Evolutionary conservation across 2,329 filamentous ascomycete genomes (phyloP).

Genomic region (Fusarium domesticum): DNA sequence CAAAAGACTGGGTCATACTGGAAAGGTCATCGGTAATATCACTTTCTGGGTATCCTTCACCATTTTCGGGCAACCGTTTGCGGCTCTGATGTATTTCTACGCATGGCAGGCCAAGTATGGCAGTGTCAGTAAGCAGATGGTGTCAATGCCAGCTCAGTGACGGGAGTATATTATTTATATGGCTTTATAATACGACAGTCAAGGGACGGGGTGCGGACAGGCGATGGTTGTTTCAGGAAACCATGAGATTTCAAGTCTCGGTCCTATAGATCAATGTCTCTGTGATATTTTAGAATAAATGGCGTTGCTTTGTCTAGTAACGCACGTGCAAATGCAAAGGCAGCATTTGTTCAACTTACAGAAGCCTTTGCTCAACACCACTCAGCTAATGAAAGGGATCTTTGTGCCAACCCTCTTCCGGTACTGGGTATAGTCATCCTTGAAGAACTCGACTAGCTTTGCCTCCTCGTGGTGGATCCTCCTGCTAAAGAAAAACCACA

Average conservation of each 20-base stretch:
- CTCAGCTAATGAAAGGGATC: conserved; percentile 64
- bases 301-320: no score
- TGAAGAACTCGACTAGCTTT: conserved; percentile 77
- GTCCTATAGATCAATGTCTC: no score
- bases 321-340: no score
- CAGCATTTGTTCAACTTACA: no score
- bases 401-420: conserved; percentile 66
- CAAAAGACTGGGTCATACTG: conserved; percentile 65
- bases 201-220: not conserved
- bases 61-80: conserved; percentile 89
- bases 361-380: not conserved
- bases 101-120: conserved; percentile 98
- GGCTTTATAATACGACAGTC: no score
- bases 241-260: no score
- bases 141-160: conserved; percentile 9
- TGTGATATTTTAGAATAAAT: not conserved
- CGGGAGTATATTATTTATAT: not conserved
- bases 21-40: conserved; percentile 81
- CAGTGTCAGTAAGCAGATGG: conserved; percentile 58
- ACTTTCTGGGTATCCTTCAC: conserved; percentile 98
- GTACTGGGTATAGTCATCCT: conserved; percentile 75
- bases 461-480: conserved; percentile 78
- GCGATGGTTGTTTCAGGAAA: no score
- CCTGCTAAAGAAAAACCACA: conserved; percentile 81
- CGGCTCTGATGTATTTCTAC: conserved; percentile 92